Evolutionary conservation across 2,329 filamentous ascomycete species (phyloP).

Genomic region (Exophiala dermatitidis): DNA sequence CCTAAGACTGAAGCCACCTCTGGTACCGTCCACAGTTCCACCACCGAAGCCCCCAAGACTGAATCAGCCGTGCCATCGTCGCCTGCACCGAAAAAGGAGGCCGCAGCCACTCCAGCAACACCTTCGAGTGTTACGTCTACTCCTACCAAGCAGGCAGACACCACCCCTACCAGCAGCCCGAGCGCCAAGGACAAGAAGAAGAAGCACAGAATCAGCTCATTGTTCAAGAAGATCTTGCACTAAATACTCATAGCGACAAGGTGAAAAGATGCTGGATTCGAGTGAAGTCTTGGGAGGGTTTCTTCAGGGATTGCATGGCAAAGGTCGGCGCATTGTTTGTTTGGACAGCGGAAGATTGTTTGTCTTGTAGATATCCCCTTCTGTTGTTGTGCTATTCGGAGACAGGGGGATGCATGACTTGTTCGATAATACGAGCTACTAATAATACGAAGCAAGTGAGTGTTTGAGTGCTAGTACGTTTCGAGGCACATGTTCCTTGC

Average conservation of each 20-base stretch:
- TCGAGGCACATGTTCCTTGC: constrained; percentile 8
- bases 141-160: constrained; percentile 25
- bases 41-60: constrained; percentile 7
- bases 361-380: constrained; percentile 25
- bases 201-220: constrained; percentile 59
- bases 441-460: constrained; percentile 4
- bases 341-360: constrained; percentile 20
- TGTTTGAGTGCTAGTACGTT: not conserved
- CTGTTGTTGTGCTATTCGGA: constrained; percentile 16
- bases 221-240: constrained; percentile 52
- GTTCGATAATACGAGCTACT: constrained; percentile 1
- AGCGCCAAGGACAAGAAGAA: constrained; percentile 54
- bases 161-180: constrained; percentile 27
- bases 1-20: constrained; percentile 3
- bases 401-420: constrained; percentile 3
- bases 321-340: constrained; percentile 17
- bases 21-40: not conserved
- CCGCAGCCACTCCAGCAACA: constrained; percentile 4
- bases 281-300: not conserved
- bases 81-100: constrained; percentile 7
- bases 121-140: constrained; percentile 11
- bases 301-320: constrained; percentile 16
- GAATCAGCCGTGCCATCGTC: constrained; percentile 3
- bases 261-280: not conserved
- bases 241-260: constrained; percentile 19